Conservation (phyloP, 2,329 filamentous ascomycete species). For the Fusarium setosum region DNA sequence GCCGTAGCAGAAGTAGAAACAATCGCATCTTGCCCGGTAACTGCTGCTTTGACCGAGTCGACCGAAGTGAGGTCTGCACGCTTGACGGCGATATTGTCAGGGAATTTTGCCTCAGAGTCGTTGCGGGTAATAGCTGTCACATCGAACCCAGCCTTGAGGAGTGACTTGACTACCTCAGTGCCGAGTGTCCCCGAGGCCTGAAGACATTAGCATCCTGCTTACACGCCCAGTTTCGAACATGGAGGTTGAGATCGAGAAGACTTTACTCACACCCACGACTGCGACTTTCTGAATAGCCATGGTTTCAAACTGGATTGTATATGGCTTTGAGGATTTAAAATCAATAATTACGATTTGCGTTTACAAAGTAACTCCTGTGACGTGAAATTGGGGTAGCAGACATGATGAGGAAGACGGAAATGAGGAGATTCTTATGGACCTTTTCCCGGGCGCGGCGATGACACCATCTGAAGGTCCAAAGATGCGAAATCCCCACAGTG, state of each 20-base stretch:
- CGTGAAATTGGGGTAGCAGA: no score
- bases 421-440: background rate
- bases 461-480: background rate
- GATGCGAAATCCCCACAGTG: background rate
- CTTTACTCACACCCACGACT: background rate
- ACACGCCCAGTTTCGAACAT: background rate
- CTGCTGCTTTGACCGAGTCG: background rate
- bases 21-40: background rate
- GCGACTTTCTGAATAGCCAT: conserved; percentile 1
- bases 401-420: background rate
- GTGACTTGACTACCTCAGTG: background rate
- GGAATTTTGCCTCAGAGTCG: background rate
- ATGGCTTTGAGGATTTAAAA: no score
- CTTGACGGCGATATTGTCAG: background rate
- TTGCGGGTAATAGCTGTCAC: background rate
- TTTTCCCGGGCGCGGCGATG: background rate
- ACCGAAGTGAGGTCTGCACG: background rate
- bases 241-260: no score
- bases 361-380: no score
- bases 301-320: background rate
- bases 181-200: background rate
- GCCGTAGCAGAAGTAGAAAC: background rate
- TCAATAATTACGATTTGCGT: no score
- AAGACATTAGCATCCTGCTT: background rate
- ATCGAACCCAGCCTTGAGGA: background rate